Base-by-base conservation (phyloP, 352 stramenopile genomes). In the Hyaloperonospora brassicae region DNA sequence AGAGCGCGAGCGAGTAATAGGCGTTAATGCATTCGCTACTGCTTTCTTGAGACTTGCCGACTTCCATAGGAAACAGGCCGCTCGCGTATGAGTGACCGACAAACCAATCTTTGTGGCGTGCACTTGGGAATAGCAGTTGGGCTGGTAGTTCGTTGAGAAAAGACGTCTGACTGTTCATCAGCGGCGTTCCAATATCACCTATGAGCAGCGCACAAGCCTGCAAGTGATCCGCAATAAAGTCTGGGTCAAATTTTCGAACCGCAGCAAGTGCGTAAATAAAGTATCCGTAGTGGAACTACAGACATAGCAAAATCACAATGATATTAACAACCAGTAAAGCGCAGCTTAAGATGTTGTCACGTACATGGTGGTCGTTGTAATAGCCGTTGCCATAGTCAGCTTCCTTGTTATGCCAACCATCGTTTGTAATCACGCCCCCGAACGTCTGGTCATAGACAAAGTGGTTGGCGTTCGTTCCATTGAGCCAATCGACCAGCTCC, bases 41-140 rank as follows among this genome's bases (percentile, higher is more conserved):
- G 64, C 87, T 98, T 64, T 98, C 96, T 68, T 98, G 93, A 27
- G 82, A 90, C 71, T 98, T 98, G 41, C 95, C 96, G 55, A 95
- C 87, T 36, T 85, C 66, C 76, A 98, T 96, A 25, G 79, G 78
- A 69, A 98, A 98, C 12, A 99, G 40, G 5, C 96, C 96, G 39
- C 86, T 97, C 10, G 95, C 93, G 74, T 97, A 99, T 48, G 90
- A 98, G 61, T 98, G 93, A 31, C 91, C 93, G 44, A 98, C 81
- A 71, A 95, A 99, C 85, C 92, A 98, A 52, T 97, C 94, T 70
- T 97, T 97, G 64, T 98, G 90, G 12, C 95, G 73, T 24, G 90
- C 82, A 5, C 87, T 70, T 6, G 93, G 90, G 51, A 87, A 98
- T 73, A 87, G 68, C 27, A 70, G 50, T 24, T 59, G 64, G 10